Base-by-base conservation (phyloP, 169 alveolate species). In the Cryptosporidium sp. region DNA sequence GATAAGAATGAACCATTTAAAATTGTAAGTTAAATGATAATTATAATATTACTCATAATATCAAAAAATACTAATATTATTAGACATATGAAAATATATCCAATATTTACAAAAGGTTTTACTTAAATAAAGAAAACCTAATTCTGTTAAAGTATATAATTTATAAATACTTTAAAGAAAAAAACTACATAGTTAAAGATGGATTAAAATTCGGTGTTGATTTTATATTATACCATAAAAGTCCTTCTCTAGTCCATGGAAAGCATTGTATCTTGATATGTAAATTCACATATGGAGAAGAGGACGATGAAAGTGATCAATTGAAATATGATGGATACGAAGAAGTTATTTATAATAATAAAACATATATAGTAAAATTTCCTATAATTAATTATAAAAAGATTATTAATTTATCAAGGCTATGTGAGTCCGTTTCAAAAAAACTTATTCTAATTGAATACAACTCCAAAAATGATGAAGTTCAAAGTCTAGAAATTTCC, bases 131-230 rank as follows among this genome's bases (percentile, higher is more conserved):
- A 18, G 37, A 52, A 37, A 73, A 59, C 29, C 55, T 23, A 18
- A 4, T 73, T 18, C 26, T 73, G 2, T 23, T 41, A 29, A 35
- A 62, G 12, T 80, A 80, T 45, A 23, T 65, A 6, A 43, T 61
- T 5, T 80, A 80, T 65, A 62, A 37, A 12, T 45, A 62, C 35
- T 80, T 80, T 65, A 80, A 26, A n/a, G 50, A 59, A 6, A 65
- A 80, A 29, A 65, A 65, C 2, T 80, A 80, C 26, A 65, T 80
- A 29, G 37, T 80, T 31, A 59, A 65, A 41, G 75, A 65, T 16
- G 87, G 87, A 26, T 37, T 80, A 37, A 80, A 80, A 65, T 80
- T 31, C 21, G 87, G 87, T n/a, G 87, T 61, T 1, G 87, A 80
- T 39, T 80, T 5, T 39, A 31, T 62, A n/a, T 29, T 80, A 4